Evolutionary conservation across 2,329 filamentous ascomycete species (phyloP).

Genomic region (Pseudogymnoascus sp.): DNA sequence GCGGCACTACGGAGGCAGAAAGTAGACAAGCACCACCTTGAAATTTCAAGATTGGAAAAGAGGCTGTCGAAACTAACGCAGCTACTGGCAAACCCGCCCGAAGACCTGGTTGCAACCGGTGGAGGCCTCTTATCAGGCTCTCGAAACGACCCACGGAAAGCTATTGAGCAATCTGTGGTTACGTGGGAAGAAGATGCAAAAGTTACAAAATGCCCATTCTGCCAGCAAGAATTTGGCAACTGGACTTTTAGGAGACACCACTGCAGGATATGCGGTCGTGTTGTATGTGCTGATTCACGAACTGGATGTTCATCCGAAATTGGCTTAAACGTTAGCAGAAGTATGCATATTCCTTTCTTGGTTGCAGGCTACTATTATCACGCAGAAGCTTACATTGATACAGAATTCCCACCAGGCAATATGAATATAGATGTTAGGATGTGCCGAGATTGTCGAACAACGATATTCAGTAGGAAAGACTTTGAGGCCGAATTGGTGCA

Average conservation of each 20-base stretch:
- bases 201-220: conserved; percentile 81
- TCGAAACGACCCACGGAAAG: conserved; percentile 63
- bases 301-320: conserved; percentile 83
- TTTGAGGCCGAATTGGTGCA: conserved; percentile 51
- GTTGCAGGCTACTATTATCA: conserved; percentile 22
- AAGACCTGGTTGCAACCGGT: conserved; percentile 48
- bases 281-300: conserved; percentile 81
- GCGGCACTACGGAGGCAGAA: conserved; percentile 61
- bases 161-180: conserved; percentile 84
- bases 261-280: conserved; percentile 84
- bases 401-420: conserved; percentile 44
- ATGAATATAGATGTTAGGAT: conserved; percentile 77
- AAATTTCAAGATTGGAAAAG: conserved; percentile 85
- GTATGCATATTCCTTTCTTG: conserved; percentile 35
- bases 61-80: conserved; percentile 83
- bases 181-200: conserved; percentile 88
- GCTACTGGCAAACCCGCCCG: conserved; percentile 66
- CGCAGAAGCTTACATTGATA: conserved; percentile 30
- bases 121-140: conserved; percentile 52
- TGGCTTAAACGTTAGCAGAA: conserved; percentile 64
- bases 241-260: conserved; percentile 93
- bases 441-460: conserved; percentile 79
- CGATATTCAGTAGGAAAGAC: conserved; percentile 59
- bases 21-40: conserved; percentile 78
- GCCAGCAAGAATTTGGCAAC: conserved; percentile 87